Base-by-base conservation (phyloP, 139 green algal species). In the Axilococcus clingmanii region DNA sequence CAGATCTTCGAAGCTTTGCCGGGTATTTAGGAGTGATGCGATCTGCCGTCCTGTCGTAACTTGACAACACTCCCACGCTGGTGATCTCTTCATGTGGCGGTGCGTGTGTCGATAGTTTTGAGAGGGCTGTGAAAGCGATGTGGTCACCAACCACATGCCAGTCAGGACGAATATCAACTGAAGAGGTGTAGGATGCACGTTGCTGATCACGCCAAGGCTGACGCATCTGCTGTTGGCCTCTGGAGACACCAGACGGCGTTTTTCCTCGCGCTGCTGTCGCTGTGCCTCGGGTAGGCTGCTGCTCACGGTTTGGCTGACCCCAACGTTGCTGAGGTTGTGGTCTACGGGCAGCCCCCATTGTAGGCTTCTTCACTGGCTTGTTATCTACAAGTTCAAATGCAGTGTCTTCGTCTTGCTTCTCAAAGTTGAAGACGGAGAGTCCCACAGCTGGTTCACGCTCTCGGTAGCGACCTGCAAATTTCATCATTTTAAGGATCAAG, bases 371-470 rank as follows among this genome's bases (percentile, higher is more conserved):
- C 11, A 80, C 67, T 3, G 82, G 77, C 6, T 71, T 71, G 59
- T 80, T 96, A 72, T 99, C 92, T 36, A 99, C 92, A 7, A 99
- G 63, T 40, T 95, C 82, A 73, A 98, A 99, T 2, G 69, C 83
- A 43, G 93, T 87, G 59, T 97, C 91, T 80, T 95, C 90, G 42
- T 96, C 85, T 30, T 86, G 83, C 35, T 84, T 76, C 51, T 93
- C 87, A 75, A 96, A 97, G 66, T 91, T 94, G 72, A 98, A 97
- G 3, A 94, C 82, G 5, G 81, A 67, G 30, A 64, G 68, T 44
- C 75, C 76, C 20, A 60, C 60, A 16, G 40, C 63, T 23, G 23
- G 69, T 16, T 65, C 48, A n/a, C n/a, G n/a, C n/a, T n/a, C n/a
- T 40, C 60, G 43, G 40, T 66, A 69, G 11, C 61, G 54, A 25